Evolutionary conservation across 2,329 filamentous ascomycete species (phyloP).

Genomic region (Trichoderma sp.): DNA sequence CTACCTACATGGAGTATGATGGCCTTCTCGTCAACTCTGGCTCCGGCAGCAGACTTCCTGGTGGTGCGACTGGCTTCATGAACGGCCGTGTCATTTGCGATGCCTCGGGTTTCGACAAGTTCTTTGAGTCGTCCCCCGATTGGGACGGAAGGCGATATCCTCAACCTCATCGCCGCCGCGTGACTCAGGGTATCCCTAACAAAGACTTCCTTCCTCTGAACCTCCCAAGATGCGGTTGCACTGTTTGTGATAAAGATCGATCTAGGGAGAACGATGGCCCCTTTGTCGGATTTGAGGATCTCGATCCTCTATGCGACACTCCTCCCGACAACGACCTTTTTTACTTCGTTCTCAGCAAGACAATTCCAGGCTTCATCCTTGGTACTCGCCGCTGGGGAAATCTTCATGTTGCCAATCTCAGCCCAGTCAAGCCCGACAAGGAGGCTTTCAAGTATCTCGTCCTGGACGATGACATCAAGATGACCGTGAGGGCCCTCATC

Average conservation of each 20-base stretch:
- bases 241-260: conserved; percentile 32
- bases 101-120: conserved; percentile 41
- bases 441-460: conserved; percentile 52
- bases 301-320: conserved; percentile 36
- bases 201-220: conserved; percentile 43
- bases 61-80: conserved; percentile 38
- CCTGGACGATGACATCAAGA: conserved; percentile 48
- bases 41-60: conserved; percentile 26
- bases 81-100: conserved; percentile 44
- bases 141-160: conserved; percentile 19
- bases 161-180: conserved; percentile 6
- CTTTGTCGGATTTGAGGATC: conserved; percentile 42
- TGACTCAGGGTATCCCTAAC: conserved; percentile 1
- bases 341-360: conserved; percentile 43
- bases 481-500: conserved; percentile 47
- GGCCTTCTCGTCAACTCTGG: conserved; percentile 39
- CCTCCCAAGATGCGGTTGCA: conserved; percentile 43
- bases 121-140: conserved; percentile 31
- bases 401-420: conserved; percentile 40
- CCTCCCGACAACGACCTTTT: conserved; percentile 44
- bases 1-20: conserved; percentile 47
- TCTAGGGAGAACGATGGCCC: conserved; percentile 29
- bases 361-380: conserved; percentile 48
- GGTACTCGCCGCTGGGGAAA: conserved; percentile 46
- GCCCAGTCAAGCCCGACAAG: conserved; percentile 42